Percentiles rank a stretch among this genome's conserved stretches.
Conservation (phyloP, 75 land plant species). For the Picea sitchensis region DNA sequence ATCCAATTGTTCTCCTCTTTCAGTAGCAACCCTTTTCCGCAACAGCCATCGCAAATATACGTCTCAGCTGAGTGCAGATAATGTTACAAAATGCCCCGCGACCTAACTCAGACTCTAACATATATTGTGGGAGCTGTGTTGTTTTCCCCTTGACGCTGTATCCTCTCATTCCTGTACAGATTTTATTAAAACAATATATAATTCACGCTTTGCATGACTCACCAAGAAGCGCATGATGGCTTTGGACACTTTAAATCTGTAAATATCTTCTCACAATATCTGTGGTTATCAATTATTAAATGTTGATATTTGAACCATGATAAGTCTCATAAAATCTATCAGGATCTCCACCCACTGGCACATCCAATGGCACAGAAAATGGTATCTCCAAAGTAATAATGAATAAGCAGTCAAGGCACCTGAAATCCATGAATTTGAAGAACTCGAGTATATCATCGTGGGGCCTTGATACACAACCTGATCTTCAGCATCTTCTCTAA, state of each 20-base stretch:
- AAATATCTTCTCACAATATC: no score
- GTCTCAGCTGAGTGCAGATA: slow-evolving; percentile 94
- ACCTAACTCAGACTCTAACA: slow-evolving; percentile 88
- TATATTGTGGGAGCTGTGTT: slow-evolving; percentile 94
- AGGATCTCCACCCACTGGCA: slow-evolving; percentile 21
- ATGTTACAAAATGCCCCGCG: slow-evolving; percentile 90
- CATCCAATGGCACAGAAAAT: slow-evolving; percentile 51
- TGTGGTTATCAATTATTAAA: slow-evolving; percentile 29
- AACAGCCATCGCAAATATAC: slow-evolving; percentile 35
- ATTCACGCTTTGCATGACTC: no score
- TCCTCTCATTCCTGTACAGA: no score
- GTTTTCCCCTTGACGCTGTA: slow-evolving; percentile 55
- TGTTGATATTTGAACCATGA: slow-evolving; percentile 83
- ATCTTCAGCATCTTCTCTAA: no score
- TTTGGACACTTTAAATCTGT: neutral
- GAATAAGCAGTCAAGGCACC: no score
- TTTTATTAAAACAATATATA: no score
- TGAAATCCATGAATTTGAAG: no score
- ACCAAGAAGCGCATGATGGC: no score
- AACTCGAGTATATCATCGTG: no score
- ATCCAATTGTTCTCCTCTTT: slow-evolving; percentile 32
- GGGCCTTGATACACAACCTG: no score
- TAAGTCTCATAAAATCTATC: slow-evolving; percentile 69
- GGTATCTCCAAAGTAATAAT: slow-evolving; percentile 35
- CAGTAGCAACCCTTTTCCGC: slow-evolving; percentile 34